Base-by-base conservation (phyloP, 495 filamentous ascomycete genomes). In the Mycothermus thermophilus region DNA sequence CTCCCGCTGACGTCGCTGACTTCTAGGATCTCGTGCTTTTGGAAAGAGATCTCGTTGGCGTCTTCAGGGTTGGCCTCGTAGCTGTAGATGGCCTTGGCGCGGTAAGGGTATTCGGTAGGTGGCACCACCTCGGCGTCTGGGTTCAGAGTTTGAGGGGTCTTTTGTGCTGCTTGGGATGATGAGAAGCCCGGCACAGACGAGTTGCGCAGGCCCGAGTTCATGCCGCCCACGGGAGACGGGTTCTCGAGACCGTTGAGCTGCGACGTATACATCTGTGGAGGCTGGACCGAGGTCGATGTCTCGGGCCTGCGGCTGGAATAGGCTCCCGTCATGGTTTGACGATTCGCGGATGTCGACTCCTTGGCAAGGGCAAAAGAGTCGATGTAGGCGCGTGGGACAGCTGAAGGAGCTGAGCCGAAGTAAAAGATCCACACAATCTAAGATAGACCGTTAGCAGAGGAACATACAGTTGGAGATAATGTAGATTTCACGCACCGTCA, bases 361-460 rank as follows among this genome's bases (percentile, higher is more conserved):
- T 94, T 95, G 63, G 92, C 72, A 4, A 96, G 68, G 23, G 92
- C 87, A 47, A 94, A 95, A 2, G 88, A 94, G 59, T 99, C 92
- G 41, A 95, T 80, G 52, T 88, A 93, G 25, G 82, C 78, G 37
- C 87, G 83, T 42, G 86, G 82, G 35, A 76, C 67, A n/a, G 87
- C 83, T 34, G 83, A 77, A 5, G 92, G 86, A 2, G 82, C 77
- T 6, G 90, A 94, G 37, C 90, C 90, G 49, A 93, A 99, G 63
- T 96, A 94, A 62, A 94, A 93, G 41, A 96, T 93, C 90, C 90
- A 99, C 30, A 96, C 73, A 48, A 95, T 82, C 88, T 95, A 42
- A 13, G 14, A 33, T 3, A 8, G 29, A 3, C 16, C 9, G 33
- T 54, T 38, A 58, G 50, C 32, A 10, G 8, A 13, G 26, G n/a